Conservation (phyloP, 2,329 filamentous ascomycete genomes). For the Neoscytalidium dimidiatum region DNA sequence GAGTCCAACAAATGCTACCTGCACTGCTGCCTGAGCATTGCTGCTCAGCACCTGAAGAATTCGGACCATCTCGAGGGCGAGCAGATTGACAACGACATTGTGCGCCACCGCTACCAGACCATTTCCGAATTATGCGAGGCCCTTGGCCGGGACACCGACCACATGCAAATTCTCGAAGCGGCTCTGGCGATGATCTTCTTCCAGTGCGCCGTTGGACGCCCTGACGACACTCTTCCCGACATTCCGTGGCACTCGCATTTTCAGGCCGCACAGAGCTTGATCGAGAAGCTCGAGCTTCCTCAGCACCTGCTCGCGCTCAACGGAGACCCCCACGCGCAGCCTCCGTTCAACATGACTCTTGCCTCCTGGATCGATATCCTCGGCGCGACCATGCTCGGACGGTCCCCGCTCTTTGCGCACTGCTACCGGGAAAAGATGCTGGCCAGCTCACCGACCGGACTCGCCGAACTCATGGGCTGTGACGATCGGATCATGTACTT, state of each 20-base stretch:
- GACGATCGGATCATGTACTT: conserved; percentile 97
- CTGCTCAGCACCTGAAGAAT: conserved; percentile 88
- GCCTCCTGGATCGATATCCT: conserved; percentile 97
- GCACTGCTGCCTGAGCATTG: conserved; percentile 92
- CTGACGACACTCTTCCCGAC: conserved; percentile 81
- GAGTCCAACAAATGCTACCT: conserved; percentile 92
- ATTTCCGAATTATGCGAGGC: conserved; percentile 84
- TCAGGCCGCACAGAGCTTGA: conserved; percentile 81
- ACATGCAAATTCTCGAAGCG: conserved; percentile 86
- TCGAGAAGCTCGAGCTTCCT: conserved; percentile 81
- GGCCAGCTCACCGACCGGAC: conserved; percentile 63
- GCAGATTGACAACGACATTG: conserved; percentile 85
- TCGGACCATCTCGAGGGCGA: conserved; percentile 67
- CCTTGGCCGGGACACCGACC: conserved; percentile 76
- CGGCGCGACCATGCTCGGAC: conserved; percentile 86
- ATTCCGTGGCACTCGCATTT: conserved; percentile 98
- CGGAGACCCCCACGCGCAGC: conserved; percentile 61
- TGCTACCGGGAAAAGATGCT: conserved; percentile 95
- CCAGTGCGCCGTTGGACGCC: conserved; percentile 85
- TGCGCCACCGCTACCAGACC: conserved; percentile 86
- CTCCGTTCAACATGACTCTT: conserved; percentile 93
- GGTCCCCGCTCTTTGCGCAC: conserved; percentile 84
- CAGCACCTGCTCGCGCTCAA: conserved; percentile 62
- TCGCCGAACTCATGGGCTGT: conserved; percentile 94
- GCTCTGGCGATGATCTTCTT: conserved; percentile 96